These are phyloP conservation scores for Penicillium paxilli DNA, from an alignment of 495 filamentous ascomycete species.

Conservation along the genomic window DNA sequence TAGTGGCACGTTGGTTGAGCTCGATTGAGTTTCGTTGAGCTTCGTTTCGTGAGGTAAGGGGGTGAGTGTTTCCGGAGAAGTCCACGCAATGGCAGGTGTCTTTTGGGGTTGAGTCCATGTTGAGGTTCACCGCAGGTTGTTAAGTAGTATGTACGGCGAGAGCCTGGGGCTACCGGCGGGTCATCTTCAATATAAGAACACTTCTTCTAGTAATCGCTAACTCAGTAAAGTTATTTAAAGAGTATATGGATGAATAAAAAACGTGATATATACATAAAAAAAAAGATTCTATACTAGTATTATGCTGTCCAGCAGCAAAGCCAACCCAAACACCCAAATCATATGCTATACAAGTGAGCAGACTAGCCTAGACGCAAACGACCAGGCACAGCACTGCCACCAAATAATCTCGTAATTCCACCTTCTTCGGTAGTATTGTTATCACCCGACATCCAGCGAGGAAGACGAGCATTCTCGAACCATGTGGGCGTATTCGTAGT, in stretches of 20 bases:
- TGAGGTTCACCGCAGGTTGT: too few relatives aligned
- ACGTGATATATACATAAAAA: conserved; percentile 21
- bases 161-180: too few relatives aligned
- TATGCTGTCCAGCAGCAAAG: conserved; percentile 28
- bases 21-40: background rate
- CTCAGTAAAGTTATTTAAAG: background rate
- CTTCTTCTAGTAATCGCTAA: too few relatives aligned
- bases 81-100: background rate
- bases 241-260: background rate
- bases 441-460: conserved; percentile 72
- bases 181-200: too few relatives aligned
- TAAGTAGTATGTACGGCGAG: too few relatives aligned
- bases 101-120: too few relatives aligned
- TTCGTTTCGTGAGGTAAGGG: background rate
- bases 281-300: conserved; percentile 19
- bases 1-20: background rate
- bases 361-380: conserved; percentile 37
- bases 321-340: conserved; percentile 24
- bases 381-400: conserved; percentile 53
- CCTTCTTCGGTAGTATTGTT: conserved; percentile 38
- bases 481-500: conserved; percentile 78
- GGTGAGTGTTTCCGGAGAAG: too few relatives aligned
- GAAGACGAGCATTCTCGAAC: conserved; percentile 71
- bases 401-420: conserved; percentile 53
- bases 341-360: conserved; percentile 13